Evolutionary conservation across 441 rosid genomes (phyloP), one percentile per base, ranked within the genome.

Genomic region (Euphorbia schlechtendalii): DNA sequence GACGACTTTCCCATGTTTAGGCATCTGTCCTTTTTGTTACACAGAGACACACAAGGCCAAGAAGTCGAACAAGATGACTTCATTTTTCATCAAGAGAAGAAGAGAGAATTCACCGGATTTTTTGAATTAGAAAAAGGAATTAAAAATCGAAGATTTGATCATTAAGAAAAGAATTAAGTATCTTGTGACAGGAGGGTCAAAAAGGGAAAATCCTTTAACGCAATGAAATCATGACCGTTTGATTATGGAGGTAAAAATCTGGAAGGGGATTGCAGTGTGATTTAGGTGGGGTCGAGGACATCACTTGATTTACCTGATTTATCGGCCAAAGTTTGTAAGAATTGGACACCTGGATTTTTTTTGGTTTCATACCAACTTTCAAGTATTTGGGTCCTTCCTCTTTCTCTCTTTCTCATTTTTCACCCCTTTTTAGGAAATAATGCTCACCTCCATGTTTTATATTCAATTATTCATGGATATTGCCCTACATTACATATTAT

Each of bases 21-120:
- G 63, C 83, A 80, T 75, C 71, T 79, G 43, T 72, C 75, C 64
- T 25, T 67, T 66, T 66, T 71, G 61, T 45, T 30, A n/a, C 25
- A 14, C 3, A 8, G 8, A 51, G 36, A 53, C 53, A 8, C 20
- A n/a, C 28, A 28, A 12, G 48, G 14, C 22, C 9, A 66, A 59
- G 67, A 18, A 21, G 61, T 14, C 46, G 21, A 40, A 54, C 58
- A 17, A 25, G 71, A 52, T 49, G 66, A 60, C 77, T 59, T 67
- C 64, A 70, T 67, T 3, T 53, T 63, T 43, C 22, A n/a, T n/a
- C n/a, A n/a, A n/a, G n/a, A n/a, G n/a, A n/a, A n/a, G n/a, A n/a
- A n/a, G n/a, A n/a, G n/a, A n/a, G n/a, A n/a, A n/a, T n/a, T n/a
- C n/a, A n/a, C n/a, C n/a, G n/a, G n/a, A n/a, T n/a, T n/a, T n/a